Evolutionary conservation across 148 eudicot species (phyloP).

Genomic region (Beta vulgaris): DNA sequence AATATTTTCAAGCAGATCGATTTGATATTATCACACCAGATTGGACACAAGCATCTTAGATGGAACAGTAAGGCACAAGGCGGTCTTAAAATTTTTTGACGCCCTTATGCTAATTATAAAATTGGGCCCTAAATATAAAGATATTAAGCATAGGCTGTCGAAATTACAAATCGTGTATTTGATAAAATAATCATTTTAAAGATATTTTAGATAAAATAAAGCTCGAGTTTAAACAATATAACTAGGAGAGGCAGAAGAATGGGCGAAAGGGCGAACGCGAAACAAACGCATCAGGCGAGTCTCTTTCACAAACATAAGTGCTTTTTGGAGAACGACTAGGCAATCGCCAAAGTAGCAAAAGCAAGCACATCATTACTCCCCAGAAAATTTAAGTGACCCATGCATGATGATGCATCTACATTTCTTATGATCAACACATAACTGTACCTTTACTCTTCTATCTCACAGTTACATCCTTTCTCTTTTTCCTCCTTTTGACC

Average conservation of each 20-base stretch:
- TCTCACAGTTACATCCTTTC: background rate
- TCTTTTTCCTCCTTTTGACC: conserved; percentile 1
- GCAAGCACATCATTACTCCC: background rate
- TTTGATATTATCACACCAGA: too few species aligned
- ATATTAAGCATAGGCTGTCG: too few species aligned
- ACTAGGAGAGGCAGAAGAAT: background rate
- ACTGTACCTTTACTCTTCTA: background rate
- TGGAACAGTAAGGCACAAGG: too few species aligned
- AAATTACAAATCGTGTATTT: too few species aligned
- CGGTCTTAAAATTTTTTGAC: too few species aligned
- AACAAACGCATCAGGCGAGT: background rate
- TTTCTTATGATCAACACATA: background rate
- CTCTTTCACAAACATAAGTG: background rate
- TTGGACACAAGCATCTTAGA: too few species aligned
- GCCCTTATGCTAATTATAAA: too few species aligned
- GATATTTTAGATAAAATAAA: too few species aligned
- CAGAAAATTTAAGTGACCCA: background rate
- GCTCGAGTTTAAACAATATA: background rate
- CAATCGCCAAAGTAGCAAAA: conserved; percentile 11
- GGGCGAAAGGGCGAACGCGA: background rate
- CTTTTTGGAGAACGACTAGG: background rate
- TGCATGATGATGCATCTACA: too few species aligned
- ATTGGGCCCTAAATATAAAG: too few species aligned
- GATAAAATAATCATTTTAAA: too few species aligned
- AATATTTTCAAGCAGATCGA: too few species aligned